phyloP scores from a whole-genome alignment of 192 early-diverging fungal genomes.

The Backusella mclennaniae region DNA sequence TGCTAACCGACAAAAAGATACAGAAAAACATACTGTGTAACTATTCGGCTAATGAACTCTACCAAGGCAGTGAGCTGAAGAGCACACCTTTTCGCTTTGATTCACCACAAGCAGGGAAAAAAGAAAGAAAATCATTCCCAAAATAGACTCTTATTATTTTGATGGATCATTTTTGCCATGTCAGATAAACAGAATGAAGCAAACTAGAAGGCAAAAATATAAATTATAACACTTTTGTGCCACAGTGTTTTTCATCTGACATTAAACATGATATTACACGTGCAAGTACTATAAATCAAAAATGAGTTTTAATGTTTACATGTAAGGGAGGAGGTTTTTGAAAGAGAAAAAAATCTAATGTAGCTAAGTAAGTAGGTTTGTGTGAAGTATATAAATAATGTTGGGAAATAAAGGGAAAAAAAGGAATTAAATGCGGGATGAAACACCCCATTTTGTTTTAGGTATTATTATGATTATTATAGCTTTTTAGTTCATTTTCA shows the following conservation, averaged over 20 bases:
- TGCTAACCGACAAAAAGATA: slow-evolving; percentile 2
- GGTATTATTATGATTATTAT: background rate
- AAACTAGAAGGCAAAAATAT: background rate
- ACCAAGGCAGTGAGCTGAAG: background rate
- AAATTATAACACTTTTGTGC: background rate
- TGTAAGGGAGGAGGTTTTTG: background rate
- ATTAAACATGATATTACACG: slow-evolving; percentile 7
- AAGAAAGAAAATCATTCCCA: background rate
- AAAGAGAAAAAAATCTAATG: background rate
- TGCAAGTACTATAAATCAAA: slow-evolving; percentile 7
- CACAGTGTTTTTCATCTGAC: background rate
- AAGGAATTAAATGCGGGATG: background rate
- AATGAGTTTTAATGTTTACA: slow-evolving; percentile 9
- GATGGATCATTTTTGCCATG: background rate
- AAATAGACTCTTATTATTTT: too few relatives aligned
- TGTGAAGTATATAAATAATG: background rate
- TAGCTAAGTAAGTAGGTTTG: slow-evolving; percentile 1
- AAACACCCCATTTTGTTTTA: background rate
- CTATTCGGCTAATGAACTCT: background rate
- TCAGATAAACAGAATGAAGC: background rate
- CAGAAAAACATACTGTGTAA: background rate
- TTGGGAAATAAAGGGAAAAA: background rate
- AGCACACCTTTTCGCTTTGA: background rate
- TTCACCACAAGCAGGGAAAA: background rate
- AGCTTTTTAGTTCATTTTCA: slow-evolving; percentile 1